Evolutionary conservation across 106 monocot species (phyloP).

Genomic region (Dioscorea dumetorum): DNA sequence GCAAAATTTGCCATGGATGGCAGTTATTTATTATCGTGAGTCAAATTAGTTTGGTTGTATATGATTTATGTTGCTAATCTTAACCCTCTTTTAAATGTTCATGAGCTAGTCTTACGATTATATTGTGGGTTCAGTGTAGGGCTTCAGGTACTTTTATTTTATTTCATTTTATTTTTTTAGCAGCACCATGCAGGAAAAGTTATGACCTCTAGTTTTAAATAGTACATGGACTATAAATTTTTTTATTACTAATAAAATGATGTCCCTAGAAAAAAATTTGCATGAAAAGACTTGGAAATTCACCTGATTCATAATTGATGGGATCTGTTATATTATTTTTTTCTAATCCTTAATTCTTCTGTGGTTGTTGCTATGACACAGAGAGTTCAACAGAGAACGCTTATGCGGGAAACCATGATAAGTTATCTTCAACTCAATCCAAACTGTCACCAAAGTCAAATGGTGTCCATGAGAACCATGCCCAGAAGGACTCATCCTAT

Average conservation of each 20-base stretch:
- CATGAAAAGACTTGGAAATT: neutral
- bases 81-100: too few relatives aligned
- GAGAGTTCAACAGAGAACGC: slow-evolving; percentile 25
- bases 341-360: neutral
- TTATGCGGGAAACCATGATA: slow-evolving; percentile 9
- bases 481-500: slow-evolving; percentile 13
- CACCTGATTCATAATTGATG: neutral
- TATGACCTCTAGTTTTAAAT: too few relatives aligned
- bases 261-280: too few relatives aligned
- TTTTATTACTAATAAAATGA: too few relatives aligned
- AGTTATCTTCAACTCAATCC: neutral
- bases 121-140: too few relatives aligned
- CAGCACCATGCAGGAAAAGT: too few relatives aligned
- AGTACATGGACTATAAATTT: too few relatives aligned
- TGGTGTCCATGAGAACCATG: slow-evolving; percentile 20
- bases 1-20: neutral
- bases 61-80: too few relatives aligned
- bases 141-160: too few relatives aligned
- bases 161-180: too few relatives aligned
- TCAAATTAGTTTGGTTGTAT: too few relatives aligned
- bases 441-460: slow-evolving; percentile 14
- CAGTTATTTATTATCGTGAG: neutral
- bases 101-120: too few relatives aligned
- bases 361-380: neutral
- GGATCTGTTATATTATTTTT: neutral